Percentiles rank a stretch among this genome's conserved stretches.
These are phyloP conservation scores for Fusarium chaquense DNA, from an alignment of 2,329 filamentous ascomycete genomes.

Conservation along the genomic window DNA sequence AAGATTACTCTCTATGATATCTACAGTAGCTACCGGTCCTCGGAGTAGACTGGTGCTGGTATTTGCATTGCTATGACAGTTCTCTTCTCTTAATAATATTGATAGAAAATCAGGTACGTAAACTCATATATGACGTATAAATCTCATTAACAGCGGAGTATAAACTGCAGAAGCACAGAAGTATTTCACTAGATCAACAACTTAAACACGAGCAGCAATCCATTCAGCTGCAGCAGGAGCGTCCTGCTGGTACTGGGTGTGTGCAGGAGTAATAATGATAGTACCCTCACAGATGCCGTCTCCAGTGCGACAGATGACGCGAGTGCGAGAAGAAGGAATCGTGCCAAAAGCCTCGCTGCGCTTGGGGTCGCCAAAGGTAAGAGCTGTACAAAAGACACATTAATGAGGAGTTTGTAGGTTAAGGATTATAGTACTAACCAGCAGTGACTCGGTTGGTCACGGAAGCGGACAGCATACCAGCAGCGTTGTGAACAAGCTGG, in stretches of 20 bases:
- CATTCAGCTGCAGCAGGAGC: neutral
- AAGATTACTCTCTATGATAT: too few relatives aligned
- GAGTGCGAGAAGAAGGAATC: neutral
- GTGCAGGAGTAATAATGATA: neutral
- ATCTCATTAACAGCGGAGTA: neutral
- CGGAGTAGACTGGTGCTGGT: too few relatives aligned
- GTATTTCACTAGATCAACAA: neutral
- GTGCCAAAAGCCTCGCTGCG: neutral
- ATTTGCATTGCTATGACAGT: too few relatives aligned
- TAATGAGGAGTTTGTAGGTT: neutral
- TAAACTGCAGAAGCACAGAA: neutral
- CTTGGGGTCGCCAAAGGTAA: slow-evolving; percentile 1
- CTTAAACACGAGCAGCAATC: slow-evolving; percentile 1
- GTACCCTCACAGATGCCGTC: slow-evolving; percentile 1
- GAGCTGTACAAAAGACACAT: neutral
- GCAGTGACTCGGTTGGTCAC: neutral
- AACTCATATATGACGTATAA: too few relatives aligned
- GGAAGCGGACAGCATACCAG: neutral
- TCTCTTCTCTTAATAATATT: too few relatives aligned
- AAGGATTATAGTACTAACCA: neutral
- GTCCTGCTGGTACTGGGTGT: neutral
- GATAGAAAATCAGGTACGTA: too few relatives aligned
- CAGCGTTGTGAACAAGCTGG: neutral
- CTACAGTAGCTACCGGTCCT: too few relatives aligned
- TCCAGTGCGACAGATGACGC: neutral